These are phyloP conservation scores for Suhomyces atakaporum DNA, from an alignment of 1,139 yeast species.

Conservation along the genomic window DNA sequence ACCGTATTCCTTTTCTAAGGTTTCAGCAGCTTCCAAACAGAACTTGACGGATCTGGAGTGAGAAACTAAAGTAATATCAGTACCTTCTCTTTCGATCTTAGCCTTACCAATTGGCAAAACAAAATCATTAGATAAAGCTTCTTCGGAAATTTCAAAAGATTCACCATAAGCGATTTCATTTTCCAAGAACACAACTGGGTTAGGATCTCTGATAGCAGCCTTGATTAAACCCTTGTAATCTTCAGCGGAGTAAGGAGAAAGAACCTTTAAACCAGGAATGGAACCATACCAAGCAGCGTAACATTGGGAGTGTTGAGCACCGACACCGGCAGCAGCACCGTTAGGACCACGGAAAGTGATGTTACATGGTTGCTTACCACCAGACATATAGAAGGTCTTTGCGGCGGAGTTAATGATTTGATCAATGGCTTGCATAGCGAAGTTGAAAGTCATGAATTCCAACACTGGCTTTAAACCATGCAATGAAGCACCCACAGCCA, in stretches of 20 bases:
- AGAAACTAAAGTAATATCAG: conserved; percentile 85
- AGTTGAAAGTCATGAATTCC: conserved; percentile 98
- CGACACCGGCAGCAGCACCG: conserved; percentile 99
- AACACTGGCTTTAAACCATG: conserved; percentile 96
- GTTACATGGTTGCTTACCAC: conserved; percentile 97
- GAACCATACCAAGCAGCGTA: conserved; percentile 98
- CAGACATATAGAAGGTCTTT: conserved; percentile 97
- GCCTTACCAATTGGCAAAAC: conserved; percentile 94
- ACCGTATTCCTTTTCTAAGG: conserved; percentile 78
- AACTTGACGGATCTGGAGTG: conserved; percentile 89
- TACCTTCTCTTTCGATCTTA: conserved; percentile 89
- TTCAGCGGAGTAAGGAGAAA: conserved; percentile 93
- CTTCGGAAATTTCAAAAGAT: conserved; percentile 85
- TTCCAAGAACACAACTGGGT: conserved; percentile 94
- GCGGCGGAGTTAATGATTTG: conserved; percentile 98
- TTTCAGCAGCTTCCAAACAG: conserved; percentile 88
- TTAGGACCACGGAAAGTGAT: conserved; percentile 98
- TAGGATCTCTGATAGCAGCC: conserved; percentile 97
- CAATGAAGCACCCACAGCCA: conserved; percentile 96
- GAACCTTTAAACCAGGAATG: conserved; percentile 95
- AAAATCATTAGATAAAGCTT: conserved; percentile 83
- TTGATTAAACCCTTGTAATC: conserved; percentile 95
- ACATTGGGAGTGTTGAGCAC: conserved; percentile 98
- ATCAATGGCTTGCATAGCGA: conserved; percentile 99
- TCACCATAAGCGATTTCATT: conserved; percentile 96